Evolutionary conservation across 2,329 filamentous ascomycete genomes (phyloP), one percentile per base, ranked within the genome.

Genomic region (Colletotrichum sp.): DNA sequence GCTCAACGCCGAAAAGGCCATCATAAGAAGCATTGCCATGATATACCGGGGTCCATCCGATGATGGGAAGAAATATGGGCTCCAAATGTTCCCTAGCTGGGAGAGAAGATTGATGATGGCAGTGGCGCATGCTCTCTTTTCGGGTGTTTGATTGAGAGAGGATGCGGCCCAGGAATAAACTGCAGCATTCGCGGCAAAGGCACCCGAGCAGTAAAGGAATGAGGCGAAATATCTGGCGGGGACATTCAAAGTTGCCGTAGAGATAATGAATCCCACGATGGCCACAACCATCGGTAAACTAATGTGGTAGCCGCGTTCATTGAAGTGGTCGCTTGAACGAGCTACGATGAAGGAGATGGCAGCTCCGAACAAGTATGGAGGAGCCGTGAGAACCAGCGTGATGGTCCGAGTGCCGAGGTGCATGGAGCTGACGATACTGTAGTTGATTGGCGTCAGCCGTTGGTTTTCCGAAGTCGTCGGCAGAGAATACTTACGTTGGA

Each of bases 261-360:
- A 90, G n/a, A 93, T 84, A 73, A 93, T 90, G 81, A 92, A 93
- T 1, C 90, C 88, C 0, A 83, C 83, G 2, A 92, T 84, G 2
- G 89, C 89, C 52, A 92, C 84, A 30, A 36, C 68, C 59, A 77
- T 71, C 6, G 77, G 77, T 8, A 30, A 34, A 1, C 71, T 71
- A 24, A 79, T 77, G 32, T 80, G 78, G 32, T 68, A 78, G 12
- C 77, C 78, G 21, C 78, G 76, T 12, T 79, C 78, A 4, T 70
- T 75, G 21, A 55, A 49, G 9, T 49, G 57, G 34, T 78, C 78
- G 52, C 78, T 78, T 6, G 77, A 79, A 26, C 44, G 77, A 3
- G 78, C 77, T 3, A 75, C 67, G 7, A 59, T 28, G 49, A 75
- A 79, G 8, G 77, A 70, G 1, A 76, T 63, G n/a, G 72, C 10